Evolutionary conservation across 2,329 filamentous ascomycete genomes (phyloP), one percentile per base, ranked within the genome.

Genomic region (Magnaporthales sp.): DNA sequence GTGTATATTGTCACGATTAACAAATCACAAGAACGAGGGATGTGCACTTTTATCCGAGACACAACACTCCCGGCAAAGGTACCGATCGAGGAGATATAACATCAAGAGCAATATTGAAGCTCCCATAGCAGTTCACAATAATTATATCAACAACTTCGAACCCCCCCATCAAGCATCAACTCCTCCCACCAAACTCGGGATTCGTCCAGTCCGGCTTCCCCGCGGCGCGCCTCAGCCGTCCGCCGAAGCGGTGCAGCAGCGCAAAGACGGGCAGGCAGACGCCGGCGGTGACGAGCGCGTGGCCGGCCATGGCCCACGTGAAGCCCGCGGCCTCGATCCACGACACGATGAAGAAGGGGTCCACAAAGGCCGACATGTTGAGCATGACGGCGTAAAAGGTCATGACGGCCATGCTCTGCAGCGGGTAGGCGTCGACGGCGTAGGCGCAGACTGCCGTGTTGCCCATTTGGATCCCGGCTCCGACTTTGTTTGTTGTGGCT

Each of bases 321-420:
- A 79, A 84, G 3, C 82, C 82, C 6, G 73, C 75, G 3, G 71
- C 71, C 0, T 76, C 76, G 62, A 81, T 74, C 82, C 82, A 84
- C 2, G 77, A 74, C 0, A 80, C 75, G 69, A 84, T 83, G 70
- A 84, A 84, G 72, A 84, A 84, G 19, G 76, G 76, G 65, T 77
- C 75, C 31, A 76, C 67, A 68, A 84, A 84, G 2, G 80, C 80
- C 56, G 79, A 79, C 63, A 84, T 70, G 69, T 85, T 86, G 54
- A 85, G 76, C 61, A 84, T 76, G 3, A 85, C 82, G 8, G 80
- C 77, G 70, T 85, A 86, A 70, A 85, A 86, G 8, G 80, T 83
- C 32, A 85, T 78, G 51, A 83, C 77, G 58, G 81, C 81, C 72
- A 83, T 86, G 51, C 81, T 81, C 70, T 86, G 83, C 19, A 83